A percentile compares a stretch with the other conserved stretches of the same genome.
Conservation (phyloP, 179 eudicot species). For the Sideroxylon spinosum region DNA sequence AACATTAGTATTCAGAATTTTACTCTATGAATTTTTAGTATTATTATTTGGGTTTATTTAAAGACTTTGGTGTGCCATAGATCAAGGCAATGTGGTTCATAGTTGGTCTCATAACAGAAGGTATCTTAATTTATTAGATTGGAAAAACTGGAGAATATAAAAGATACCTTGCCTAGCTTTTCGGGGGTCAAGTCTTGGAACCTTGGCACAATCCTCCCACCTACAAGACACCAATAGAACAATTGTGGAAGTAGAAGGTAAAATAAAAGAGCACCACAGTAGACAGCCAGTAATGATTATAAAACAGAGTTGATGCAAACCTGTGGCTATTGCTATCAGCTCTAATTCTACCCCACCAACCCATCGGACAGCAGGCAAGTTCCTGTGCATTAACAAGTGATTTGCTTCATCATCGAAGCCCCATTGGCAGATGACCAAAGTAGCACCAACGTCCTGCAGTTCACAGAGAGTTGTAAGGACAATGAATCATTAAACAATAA, state of each 20-base stretch:
- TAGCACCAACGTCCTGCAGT: constrained; percentile 90
- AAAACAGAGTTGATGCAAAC: constrained; percentile 28
- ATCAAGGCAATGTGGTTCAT: too few relatives aligned
- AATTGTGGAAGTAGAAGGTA: neutral
- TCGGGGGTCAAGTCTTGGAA: constrained; percentile 91
- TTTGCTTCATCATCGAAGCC: constrained; percentile 99
- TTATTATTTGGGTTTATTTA: too few relatives aligned
- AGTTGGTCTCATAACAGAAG: neutral
- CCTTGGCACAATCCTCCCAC: constrained; percentile 97
- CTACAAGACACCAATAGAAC: constrained; percentile 30
- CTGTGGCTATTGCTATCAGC: constrained; percentile 96
- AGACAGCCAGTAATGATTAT: neutral
- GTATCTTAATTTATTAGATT: neutral
- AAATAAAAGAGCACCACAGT: neutral
- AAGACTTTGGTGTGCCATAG: too few relatives aligned
- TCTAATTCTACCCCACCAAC: constrained; percentile 98
- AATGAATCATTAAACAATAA: neutral
- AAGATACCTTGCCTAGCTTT: constrained; percentile 72
- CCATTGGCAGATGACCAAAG: constrained; percentile 98
- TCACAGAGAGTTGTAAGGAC: neutral
- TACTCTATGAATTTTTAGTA: too few relatives aligned
- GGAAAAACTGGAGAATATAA: neutral
- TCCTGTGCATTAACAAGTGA: constrained; percentile 88
- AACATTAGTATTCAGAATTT: too few relatives aligned
- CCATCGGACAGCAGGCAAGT: constrained; percentile 96